These are phyloP conservation scores for Filobasidium wieringae DNA, from an alignment of 768 basidiomycete genomes.

Conservation along the genomic window DNA sequence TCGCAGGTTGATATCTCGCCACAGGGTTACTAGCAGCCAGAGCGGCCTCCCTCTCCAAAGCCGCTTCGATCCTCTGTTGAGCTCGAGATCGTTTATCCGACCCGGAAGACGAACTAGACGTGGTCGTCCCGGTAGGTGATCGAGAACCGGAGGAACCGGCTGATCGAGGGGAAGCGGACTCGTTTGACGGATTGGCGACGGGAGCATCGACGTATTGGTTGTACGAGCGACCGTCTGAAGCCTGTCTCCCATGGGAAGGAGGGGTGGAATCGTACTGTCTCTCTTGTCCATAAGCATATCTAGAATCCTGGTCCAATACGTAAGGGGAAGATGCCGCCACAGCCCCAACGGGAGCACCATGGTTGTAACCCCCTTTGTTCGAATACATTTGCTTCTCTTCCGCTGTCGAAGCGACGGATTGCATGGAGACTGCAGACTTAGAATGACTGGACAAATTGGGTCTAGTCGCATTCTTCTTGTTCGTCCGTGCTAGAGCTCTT, in stretches of 20 bases:
- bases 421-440: too few relatives aligned
- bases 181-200: not conserved
- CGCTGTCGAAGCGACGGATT: too few relatives aligned
- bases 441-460: not conserved
- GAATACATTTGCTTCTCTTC: too few relatives aligned
- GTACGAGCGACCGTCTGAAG: not conserved
- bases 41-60: not conserved
- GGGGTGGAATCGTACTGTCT: not conserved
- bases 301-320: not conserved
- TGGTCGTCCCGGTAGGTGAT: not conserved
- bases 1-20: conserved; percentile 3
- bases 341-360: too few relatives aligned
- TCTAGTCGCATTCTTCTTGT: not conserved
- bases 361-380: too few relatives aligned
- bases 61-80: not conserved
- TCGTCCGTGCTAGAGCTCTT: not conserved
- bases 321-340: too few relatives aligned
- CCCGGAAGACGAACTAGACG: not conserved
- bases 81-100: not conserved
- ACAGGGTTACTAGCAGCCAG: not conserved
- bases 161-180: not conserved
- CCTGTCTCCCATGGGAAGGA: not conserved
- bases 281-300: not conserved
- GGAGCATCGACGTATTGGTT: not conserved
- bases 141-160: not conserved